Evolutionary conservation across 2,329 filamentous ascomycete genomes (phyloP).

Genomic region (Chaetomiaceae sp.): DNA sequence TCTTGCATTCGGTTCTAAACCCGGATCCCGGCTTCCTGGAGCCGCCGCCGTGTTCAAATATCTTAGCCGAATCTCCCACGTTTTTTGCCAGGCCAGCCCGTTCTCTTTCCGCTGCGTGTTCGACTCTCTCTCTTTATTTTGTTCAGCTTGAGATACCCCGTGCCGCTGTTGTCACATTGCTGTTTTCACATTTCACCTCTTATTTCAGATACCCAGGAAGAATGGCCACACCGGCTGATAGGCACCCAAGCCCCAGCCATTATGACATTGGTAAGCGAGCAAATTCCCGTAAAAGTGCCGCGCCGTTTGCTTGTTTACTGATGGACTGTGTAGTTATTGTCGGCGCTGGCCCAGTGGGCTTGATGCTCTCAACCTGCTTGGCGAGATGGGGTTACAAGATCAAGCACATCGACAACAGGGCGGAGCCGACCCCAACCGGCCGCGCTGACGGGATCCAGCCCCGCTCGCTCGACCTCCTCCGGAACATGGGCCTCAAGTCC

Average conservation of each 20-base stretch:
- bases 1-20: constrained; percentile 15
- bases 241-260: constrained; percentile 16
- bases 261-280: constrained; percentile 20
- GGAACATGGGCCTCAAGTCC: constrained; percentile 84
- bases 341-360: constrained; percentile 81
- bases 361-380: constrained; percentile 81
- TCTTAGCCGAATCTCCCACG: constrained; percentile 1
- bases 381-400: constrained; percentile 92
- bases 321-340: constrained; percentile 60
- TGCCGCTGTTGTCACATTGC: neutral
- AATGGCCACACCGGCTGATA: constrained; percentile 18
- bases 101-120: neutral
- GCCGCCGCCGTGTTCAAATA: constrained; percentile 17
- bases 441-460: constrained; percentile 91
- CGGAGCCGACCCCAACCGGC: constrained; percentile 77
- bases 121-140: no score
- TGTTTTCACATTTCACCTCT: neutral
- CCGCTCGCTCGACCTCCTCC: constrained; percentile 75
- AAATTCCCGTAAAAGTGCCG: no score
- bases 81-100: neutral
- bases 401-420: constrained; percentile 88
- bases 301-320: constrained; percentile 10
- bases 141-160: constrained; percentile 18
- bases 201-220: constrained; percentile 10
- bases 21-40: constrained; percentile 18